Evolutionary conservation across 768 basidiomycete genomes (phyloP), one percentile per base, ranked within the genome.

Genomic region (Pholiota molesta): DNA sequence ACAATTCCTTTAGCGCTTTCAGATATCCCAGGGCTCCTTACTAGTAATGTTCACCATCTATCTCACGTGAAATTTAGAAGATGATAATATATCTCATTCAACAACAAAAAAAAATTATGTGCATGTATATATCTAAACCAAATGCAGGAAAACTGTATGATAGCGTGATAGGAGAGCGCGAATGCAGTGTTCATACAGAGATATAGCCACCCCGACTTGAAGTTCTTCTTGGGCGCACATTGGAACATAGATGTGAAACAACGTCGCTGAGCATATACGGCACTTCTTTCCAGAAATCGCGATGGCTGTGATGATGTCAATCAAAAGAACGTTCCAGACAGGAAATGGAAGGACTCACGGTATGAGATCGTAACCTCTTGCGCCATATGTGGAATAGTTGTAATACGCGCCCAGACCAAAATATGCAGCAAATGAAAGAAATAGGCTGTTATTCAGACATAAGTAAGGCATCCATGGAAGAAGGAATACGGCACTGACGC

Each of bases 261-360:
- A 95, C 89, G 67, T 94, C 93, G 45, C 82, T 81, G 49, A 93
- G 72, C 86, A 95, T 90, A 66, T 92, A 93, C 4, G 93, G 93
- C 2, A 94, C 91, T 74, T 95, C 93, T 72, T 86, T 79, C 92
- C 92, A 94, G 74, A 95, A 95, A 71, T 94, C 91, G 53, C 92
- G 90, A 74, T 95, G 92, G 62, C 92, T 94, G 65, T 14, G 29
- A 63, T 52, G 44, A 45, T 44, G 57, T 58, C 21, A 47, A 62
- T 66, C 53, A 67, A 57, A 13, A 45, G n/a, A 57, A 57, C 62
- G 11, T 52, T 33, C n/a, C 55, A 45, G 14, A 19, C 53, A 59
- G 31, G n/a, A 54, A 42, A 39, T 37, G 21, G 28, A 10, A 40
- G 29, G 39, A 54, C 92, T 72, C 72, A 93, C 91, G 92, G 93